phyloP scores from a whole-genome alignment of 2,329 filamentous ascomycete species.

The Chaetomium strumarium region DNA sequence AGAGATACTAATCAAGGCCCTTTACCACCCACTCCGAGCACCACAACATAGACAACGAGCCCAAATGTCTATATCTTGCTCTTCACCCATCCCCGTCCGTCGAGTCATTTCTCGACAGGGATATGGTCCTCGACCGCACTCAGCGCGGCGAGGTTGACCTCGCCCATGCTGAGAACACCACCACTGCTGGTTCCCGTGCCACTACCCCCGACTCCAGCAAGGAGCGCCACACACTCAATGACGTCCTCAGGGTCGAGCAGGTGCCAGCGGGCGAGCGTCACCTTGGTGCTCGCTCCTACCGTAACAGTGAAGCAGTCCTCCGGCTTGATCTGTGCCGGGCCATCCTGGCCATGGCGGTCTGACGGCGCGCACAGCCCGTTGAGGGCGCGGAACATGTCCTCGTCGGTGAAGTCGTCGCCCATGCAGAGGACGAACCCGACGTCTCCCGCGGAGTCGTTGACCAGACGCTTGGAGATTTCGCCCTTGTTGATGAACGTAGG shows the following conservation, averaged over 20 bases:
- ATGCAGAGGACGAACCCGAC: conserved; percentile 86
- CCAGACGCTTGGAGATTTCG: conserved; percentile 80
- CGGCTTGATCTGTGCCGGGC: conserved; percentile 36
- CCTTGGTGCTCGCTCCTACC: conserved; percentile 85
- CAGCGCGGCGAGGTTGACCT: conserved; percentile 52
- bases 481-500: conserved; percentile 98
- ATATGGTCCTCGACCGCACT: conserved; percentile 49
- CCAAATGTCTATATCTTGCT: conserved; percentile 3
- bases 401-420: conserved; percentile 95
- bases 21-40: not conserved
- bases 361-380: conserved; percentile 44
- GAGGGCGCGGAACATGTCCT: conserved; percentile 90
- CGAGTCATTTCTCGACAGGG: conserved; percentile 1
- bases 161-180: conserved; percentile 38
- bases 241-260: conserved; percentile 84
- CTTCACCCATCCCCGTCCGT: not conserved
- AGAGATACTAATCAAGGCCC: not conserved
- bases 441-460: conserved; percentile 46
- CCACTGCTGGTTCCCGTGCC: conserved; percentile 27
- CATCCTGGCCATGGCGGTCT: conserved; percentile 11
- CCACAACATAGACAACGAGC: not conserved
- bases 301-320: conserved; percentile 84
- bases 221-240: conserved; percentile 59
- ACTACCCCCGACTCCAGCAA: conserved; percentile 41
- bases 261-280: conserved; percentile 86